These are phyloP conservation scores for Byssoonygena ceratinophila DNA, from an alignment of 2,329 filamentous ascomycete genomes.

Conservation along the genomic window DNA sequence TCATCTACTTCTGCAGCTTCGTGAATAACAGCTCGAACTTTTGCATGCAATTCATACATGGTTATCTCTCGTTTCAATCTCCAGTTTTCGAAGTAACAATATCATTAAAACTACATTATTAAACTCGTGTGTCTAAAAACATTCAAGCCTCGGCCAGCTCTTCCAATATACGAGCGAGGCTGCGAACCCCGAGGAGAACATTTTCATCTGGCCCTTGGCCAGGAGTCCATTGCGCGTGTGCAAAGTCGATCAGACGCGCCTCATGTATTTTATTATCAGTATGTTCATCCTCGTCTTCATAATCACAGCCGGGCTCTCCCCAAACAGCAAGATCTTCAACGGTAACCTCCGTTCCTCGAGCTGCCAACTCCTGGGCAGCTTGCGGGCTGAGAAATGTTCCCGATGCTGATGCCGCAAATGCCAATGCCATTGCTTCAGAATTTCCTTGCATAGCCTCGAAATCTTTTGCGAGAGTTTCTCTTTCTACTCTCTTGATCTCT, in stretches of 20 bases:
- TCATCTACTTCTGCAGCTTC: no score
- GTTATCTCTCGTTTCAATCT: no score
- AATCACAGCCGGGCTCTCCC: slow-evolving; percentile 44
- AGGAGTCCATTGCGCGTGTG: slow-evolving; percentile 75
- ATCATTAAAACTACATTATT: background rate
- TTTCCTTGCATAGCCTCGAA: no score
- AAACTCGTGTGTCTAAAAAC: background rate
- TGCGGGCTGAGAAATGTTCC: background rate
- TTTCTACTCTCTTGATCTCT: slow-evolving; percentile 21
- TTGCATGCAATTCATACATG: no score
- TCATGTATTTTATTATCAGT: slow-evolving; percentile 66
- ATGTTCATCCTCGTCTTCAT: slow-evolving; percentile 45
- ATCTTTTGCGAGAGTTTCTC: slow-evolving; percentile 3
- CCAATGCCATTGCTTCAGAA: no score
- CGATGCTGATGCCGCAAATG: background rate
- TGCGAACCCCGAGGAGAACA: slow-evolving; percentile 61
- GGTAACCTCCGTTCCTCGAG: background rate
- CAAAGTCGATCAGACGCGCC: slow-evolving; percentile 92
- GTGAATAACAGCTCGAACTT: no score
- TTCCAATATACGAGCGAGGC: slow-evolving; percentile 59
- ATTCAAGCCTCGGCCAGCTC: slow-evolving; percentile 42
- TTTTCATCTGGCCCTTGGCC: slow-evolving; percentile 83
- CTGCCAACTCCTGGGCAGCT: background rate
- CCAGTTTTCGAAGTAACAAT: no score
- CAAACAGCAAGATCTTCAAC: background rate